Conservation (phyloP, 2,329 filamentous ascomycete species). For the Alternaria consortialis region DNA sequence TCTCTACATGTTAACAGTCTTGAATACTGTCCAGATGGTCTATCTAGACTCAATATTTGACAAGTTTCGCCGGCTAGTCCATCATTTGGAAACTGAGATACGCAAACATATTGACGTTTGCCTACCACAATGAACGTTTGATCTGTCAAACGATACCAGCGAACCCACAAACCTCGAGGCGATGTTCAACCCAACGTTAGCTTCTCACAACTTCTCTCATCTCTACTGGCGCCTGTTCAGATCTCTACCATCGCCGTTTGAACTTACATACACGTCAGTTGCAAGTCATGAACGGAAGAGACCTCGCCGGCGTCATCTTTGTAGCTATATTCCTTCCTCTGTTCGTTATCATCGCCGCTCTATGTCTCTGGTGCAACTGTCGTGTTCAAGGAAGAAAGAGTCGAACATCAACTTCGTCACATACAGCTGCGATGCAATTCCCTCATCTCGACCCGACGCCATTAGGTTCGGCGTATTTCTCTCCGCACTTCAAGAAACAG, state of each 20-base stretch:
- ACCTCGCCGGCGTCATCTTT: not conserved
- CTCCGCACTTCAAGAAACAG: not conserved
- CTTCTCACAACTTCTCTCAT: not conserved
- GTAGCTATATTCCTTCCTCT: not conserved
- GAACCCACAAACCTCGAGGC: not conserved
- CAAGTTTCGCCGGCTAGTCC: not conserved
- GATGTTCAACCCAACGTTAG: not conserved
- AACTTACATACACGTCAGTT: not conserved
- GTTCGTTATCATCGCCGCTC: not conserved
- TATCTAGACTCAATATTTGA: not conserved
- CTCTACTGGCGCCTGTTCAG: not conserved
- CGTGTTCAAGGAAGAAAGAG: not conserved
- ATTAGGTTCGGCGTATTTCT: not conserved
- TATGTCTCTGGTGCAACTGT: not conserved
- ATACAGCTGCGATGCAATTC: not conserved
- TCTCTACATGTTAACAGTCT: not conserved
- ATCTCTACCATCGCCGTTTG: not conserved
- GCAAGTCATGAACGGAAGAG: not conserved
- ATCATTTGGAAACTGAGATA: not conserved
- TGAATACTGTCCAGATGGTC: not conserved
- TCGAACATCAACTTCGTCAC: not conserved
- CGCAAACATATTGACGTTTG: not conserved
- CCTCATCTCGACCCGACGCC: not conserved
- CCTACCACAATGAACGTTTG: not conserved
- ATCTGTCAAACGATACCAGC: not conserved